phyloP scores from a whole-genome alignment of 2,329 filamentous ascomycete genomes.

The Huntiella bhutanensis region DNA sequence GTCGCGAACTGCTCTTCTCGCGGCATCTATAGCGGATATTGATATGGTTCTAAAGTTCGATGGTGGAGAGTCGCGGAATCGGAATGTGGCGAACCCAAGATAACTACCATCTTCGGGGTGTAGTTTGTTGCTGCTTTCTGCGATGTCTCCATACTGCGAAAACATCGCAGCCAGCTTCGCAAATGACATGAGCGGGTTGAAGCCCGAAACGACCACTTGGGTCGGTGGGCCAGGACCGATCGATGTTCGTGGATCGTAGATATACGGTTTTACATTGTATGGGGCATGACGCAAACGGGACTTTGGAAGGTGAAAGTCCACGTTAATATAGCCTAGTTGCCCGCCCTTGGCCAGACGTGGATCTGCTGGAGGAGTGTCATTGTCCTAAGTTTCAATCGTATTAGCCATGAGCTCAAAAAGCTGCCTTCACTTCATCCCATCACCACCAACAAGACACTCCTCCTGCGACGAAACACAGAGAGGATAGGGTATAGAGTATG shows the following conservation, averaged over 20 bases:
- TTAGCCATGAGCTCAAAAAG: slow-evolving; percentile 9
- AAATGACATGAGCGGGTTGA: slow-evolving; percentile 74
- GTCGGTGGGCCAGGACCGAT: slow-evolving; percentile 77
- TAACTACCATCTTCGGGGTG: slow-evolving; percentile 90
- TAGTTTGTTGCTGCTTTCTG: slow-evolving; percentile 80
- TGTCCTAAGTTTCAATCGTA: slow-evolving; percentile 41
- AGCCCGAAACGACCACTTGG: slow-evolving; percentile 87
- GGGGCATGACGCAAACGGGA: slow-evolving; percentile 52
- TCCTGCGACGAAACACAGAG: slow-evolving; percentile 16
- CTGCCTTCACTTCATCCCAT: slow-evolving; percentile 1
- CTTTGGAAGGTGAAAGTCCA: slow-evolving; percentile 51
- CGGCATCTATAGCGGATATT: slow-evolving; percentile 58
- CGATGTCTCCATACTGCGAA: slow-evolving; percentile 68
- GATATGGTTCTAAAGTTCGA: slow-evolving; percentile 30
- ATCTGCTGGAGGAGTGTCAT: slow-evolving; percentile 62
- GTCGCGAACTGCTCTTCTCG: slow-evolving; percentile 58
- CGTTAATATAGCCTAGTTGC: slow-evolving; percentile 46
- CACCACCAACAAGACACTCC: slow-evolving; percentile 38
- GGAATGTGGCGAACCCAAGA: slow-evolving; percentile 79
- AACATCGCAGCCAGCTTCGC: slow-evolving; percentile 60
- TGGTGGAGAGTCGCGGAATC: slow-evolving; percentile 52
- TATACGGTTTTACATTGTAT: slow-evolving; percentile 65
- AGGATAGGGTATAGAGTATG: slow-evolving; percentile 10
- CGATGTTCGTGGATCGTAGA: slow-evolving; percentile 65
- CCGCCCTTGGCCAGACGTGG: slow-evolving; percentile 60